phyloP scores from a whole-genome alignment of 345 rosid genomes.

The Brassica nigra region DNA sequence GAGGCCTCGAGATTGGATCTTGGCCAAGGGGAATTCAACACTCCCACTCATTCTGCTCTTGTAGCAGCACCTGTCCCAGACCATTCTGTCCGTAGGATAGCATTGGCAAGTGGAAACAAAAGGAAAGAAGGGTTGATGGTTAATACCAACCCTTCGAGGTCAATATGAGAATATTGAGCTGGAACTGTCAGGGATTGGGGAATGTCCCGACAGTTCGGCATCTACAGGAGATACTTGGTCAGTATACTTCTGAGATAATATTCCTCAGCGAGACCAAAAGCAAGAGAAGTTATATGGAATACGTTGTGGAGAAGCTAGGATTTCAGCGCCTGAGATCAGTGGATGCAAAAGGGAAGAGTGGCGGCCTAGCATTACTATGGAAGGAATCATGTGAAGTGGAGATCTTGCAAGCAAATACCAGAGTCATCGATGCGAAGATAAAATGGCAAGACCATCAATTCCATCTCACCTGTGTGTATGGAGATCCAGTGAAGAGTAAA shows the following conservation, averaged over 20 bases:
- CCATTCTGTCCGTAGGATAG: not conserved
- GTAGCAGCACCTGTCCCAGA: not conserved
- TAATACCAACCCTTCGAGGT: not conserved
- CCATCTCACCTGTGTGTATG: not conserved
- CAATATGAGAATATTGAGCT: not conserved
- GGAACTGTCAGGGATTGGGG: not conserved
- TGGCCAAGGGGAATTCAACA: no score
- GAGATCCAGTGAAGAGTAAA: not conserved
- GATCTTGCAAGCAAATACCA: not conserved
- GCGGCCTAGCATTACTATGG: not conserved
- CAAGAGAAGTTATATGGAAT: no score
- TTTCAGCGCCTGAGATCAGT: not conserved
- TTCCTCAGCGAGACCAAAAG: not conserved
- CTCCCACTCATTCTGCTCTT: not conserved
- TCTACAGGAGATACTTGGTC: not conserved
- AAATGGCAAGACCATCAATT: not conserved
- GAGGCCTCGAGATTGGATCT: no score
- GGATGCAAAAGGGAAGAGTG: not conserved
- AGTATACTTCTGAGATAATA: not conserved
- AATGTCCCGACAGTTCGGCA: no score
- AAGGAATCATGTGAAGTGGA: not conserved
- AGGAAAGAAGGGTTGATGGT: not conserved
- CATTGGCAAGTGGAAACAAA: not conserved
- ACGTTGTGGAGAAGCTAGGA: no score
- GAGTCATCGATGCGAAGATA: not conserved